phyloP scores from a whole-genome alignment of 208 protist species.

The Acanthamoeba healyi region DNA sequence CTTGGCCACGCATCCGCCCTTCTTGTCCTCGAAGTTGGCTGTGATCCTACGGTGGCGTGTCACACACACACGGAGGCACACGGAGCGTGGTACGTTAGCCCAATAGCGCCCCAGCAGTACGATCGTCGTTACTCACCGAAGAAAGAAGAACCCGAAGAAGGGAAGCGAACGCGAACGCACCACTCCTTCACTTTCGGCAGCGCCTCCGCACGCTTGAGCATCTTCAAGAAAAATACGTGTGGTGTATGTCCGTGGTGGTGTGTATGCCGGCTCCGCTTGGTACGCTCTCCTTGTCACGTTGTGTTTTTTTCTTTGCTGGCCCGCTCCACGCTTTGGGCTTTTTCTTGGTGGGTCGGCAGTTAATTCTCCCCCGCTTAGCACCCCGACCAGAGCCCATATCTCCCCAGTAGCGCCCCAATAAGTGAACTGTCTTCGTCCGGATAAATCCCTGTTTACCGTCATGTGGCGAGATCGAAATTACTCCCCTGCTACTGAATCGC shows the following conservation, averaged over 20 bases:
- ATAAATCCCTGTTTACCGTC: neutral
- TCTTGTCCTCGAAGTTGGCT: neutral
- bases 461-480: too few species aligned
- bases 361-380: neutral
- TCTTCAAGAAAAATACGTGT: neutral
- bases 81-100: neutral
- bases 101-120: neutral
- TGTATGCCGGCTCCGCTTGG: too few species aligned
- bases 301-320: too few species aligned
- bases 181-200: constrained; percentile 11
- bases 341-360: too few species aligned
- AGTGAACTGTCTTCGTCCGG: neutral
- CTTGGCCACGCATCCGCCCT: constrained; percentile 31
- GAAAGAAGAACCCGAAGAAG: neutral
- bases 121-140: neutral
- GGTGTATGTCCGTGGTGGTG: neutral
- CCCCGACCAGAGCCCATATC: neutral
- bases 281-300: too few species aligned
- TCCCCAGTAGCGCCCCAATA: neutral
- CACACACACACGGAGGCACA: neutral
- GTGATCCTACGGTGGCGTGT: neutral
- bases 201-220: neutral
- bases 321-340: too few species aligned
- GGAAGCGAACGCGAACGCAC: neutral
- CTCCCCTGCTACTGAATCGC: too few species aligned